Evolutionary conservation across 2,329 filamentous ascomycete species (phyloP).

Genomic region (Orbilia blumenaviensis): DNA sequence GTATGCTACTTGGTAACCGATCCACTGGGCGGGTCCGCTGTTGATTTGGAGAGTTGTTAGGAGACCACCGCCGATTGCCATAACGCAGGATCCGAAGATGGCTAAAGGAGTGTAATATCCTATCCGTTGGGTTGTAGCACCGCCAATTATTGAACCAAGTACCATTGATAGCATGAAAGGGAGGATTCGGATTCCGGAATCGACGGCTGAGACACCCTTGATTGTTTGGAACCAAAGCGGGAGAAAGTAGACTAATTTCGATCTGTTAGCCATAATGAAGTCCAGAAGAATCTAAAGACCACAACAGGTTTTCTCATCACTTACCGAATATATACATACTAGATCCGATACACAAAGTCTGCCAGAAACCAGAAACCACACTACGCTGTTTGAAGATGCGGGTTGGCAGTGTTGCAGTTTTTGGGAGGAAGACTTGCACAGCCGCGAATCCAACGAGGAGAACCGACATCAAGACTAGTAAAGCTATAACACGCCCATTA

Average conservation of each 20-base stretch:
- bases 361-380: constrained; percentile 64
- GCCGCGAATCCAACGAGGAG: constrained; percentile 64
- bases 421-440: constrained; percentile 65
- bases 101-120: constrained; percentile 71
- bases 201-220: constrained; percentile 65
- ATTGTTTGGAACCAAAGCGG: constrained; percentile 69
- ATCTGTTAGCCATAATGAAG: too few species aligned
- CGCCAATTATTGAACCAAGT: constrained; percentile 65
- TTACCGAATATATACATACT: constrained; percentile 60
- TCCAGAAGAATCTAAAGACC: too few species aligned
- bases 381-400: constrained; percentile 68
- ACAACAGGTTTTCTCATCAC: too few species aligned
- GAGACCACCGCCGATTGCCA: constrained; percentile 67
- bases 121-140: constrained; percentile 65
- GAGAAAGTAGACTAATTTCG: constrained; percentile 66
- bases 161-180: constrained; percentile 67
- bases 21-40: constrained; percentile 64
- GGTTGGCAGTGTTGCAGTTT: constrained; percentile 67
- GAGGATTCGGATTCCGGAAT: constrained; percentile 68
- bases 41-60: constrained; percentile 65
- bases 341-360: constrained; percentile 64
- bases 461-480: constrained; percentile 66
- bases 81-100: constrained; percentile 64
- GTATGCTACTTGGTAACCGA: constrained; percentile 60
- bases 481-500: constrained; percentile 66